Base-by-base conservation (phyloP, 805 yeast genomes). In the Pichia scutulata region DNA sequence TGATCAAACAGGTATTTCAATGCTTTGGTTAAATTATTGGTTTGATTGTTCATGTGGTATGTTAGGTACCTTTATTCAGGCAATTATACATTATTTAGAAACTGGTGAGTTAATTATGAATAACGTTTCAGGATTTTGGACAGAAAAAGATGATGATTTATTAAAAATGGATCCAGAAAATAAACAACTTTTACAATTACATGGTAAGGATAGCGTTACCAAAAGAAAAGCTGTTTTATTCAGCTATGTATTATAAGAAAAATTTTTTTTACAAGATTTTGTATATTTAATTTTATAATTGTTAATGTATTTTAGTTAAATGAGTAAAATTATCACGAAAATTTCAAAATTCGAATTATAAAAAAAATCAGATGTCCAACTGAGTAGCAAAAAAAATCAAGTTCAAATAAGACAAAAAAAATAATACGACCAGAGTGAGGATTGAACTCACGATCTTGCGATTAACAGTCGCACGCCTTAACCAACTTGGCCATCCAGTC, bases 401-500 rank as follows among this genome's bases (percentile, higher is more conserved):
- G n/a, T n/a, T n/a, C n/a, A n/a, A n/a, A n/a, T n/a, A n/a, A n/a
- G n/a, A n/a, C 10, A 39, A 18, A 7, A 16, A 23, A 18, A 25
- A 2, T n/a, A 19, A 33, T 41, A 13, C 79, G 79, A 74, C 77
- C 79, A 64, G 76, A 72, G 79, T 64, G 78, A 75, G 80, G 80
- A 67, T 75, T 69, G 80, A 75, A 75, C 80, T 75, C 78, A 64
- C 80, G 80, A 73, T 75, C 80, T 75, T 75, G 78, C 78, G 80
- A 75, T 75, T 75, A 75, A 75, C 79, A 75, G 79, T 75, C 79
- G 78, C 77, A 74, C 77, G 78, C 78, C 78, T 74, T 74, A 63
- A 73, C 78, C 78, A 74, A 68, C 78, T 75, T 74, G 79, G 78
- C 78, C 78, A 74, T 71, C 76, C 67, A 72, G 76, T 72, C 77